phyloP scores from a whole-genome alignment of 1,284 basidiomycete genomes.

The Naganishia albida region DNA sequence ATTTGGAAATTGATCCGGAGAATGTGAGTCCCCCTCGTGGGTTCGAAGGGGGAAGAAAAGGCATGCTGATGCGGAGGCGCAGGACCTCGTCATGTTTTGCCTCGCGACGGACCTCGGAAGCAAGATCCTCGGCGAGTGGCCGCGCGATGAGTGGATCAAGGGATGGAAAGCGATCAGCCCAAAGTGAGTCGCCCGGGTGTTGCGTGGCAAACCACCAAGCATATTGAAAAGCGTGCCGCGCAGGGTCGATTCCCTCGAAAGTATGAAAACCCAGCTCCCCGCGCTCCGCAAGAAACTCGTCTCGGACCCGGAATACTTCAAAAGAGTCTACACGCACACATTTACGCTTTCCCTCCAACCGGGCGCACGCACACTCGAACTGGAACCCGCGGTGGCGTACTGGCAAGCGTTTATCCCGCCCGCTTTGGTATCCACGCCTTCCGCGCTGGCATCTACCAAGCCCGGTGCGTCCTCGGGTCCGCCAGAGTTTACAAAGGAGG shows the following conservation, averaged over 20 bases:
- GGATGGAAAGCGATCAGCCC: constrained; percentile 67
- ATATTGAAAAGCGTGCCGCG: background rate
- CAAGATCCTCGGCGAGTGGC: constrained; percentile 69
- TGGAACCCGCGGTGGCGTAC: constrained; percentile 69
- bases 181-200: constrained; percentile 35
- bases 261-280: constrained; percentile 65
- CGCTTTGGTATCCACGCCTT: constrained; percentile 70
- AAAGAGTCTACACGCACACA: constrained; percentile 81
- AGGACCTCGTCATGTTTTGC: constrained; percentile 54
- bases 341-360: constrained; percentile 80
- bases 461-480: constrained; percentile 44
- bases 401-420: constrained; percentile 82
- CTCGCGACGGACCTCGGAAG: constrained; percentile 53
- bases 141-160: constrained; percentile 70
- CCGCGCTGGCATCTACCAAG: constrained; percentile 58
- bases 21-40: constrained; percentile 41
- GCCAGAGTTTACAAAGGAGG: constrained; percentile 66
- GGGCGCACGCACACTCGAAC: constrained; percentile 60
- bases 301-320: constrained; percentile 73
- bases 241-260: constrained; percentile 71
- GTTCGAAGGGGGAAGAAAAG: background rate
- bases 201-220: too few species aligned
- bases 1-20: constrained; percentile 51
- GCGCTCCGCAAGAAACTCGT: constrained; percentile 66
- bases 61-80: constrained; percentile 5